Evolutionary conservation across 495 filamentous ascomycete genomes (phyloP), one percentile per base, ranked within the genome.

Genomic region (Aspergillus bertholletiae): DNA sequence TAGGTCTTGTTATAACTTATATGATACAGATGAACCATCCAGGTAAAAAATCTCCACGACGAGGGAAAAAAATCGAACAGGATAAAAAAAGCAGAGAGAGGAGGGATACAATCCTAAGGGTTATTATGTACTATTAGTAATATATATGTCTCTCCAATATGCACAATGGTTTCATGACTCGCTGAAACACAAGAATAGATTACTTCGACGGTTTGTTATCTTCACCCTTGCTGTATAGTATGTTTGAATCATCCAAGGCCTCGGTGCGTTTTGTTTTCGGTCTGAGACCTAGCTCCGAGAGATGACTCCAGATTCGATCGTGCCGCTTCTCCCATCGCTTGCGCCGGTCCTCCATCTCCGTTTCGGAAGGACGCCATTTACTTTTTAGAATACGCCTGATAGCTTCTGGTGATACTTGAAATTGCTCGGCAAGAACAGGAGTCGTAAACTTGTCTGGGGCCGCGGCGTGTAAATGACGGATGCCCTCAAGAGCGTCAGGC

Each of bases 401-500:
- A 6, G 85, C 88, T 59, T 98, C 94, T 1, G 89, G 80, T 1
- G 90, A 92, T 5, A 96, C 77, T 69, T 90, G 75, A 73, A 97
- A 98, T 52, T 92, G 79, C 0, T 85, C 61, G 0, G 94, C 82
- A 5, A 98, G 83, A 32, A 85, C 81, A 9, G 77, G 63, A 1
- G 89, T 95, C 18, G 88, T 85, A 74, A 89, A 96, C 46, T 74
- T 69, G 1, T 88, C 79, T 0, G 94, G 91, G 43, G 88, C 84
- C 57, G 89, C 81, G 2, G 78, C 69, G 64, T 96, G 82, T 21
- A 98, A 75, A 26, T 85, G 83, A 18, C 89, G 84, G 53, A 97
- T 96, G 24, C 90, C 91, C 15, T 91, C 87, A 11, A 96, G 65
- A 11, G 93, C 89, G 67, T 96, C 92, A 0, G 93, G 94, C 0